A percentile compares a stretch with the other conserved stretches of the same genome.
Evolutionary conservation across 495 filamentous ascomycete genomes (phyloP).

Genomic region (Cercophora samala): DNA sequence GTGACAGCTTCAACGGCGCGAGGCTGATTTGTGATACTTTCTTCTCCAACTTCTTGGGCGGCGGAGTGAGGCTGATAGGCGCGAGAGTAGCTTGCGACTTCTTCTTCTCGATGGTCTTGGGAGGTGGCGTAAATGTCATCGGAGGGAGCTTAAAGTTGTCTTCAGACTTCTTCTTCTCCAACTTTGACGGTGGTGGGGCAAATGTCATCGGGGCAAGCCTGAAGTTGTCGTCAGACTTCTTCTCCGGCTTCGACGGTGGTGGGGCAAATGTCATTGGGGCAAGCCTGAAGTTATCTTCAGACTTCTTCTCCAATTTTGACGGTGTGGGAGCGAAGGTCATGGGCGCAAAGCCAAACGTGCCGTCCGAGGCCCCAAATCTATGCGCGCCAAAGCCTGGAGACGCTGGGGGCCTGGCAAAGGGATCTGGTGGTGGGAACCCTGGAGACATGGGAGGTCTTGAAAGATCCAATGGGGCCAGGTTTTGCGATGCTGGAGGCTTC

Average conservation of each 20-base stretch:
- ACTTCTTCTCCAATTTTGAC: constrained; percentile 17
- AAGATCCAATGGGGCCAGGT: constrained; percentile 13
- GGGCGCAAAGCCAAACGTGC: constrained; percentile 35
- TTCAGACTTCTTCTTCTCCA: constrained; percentile 22
- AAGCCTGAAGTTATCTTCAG: constrained; percentile 18
- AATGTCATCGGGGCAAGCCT: constrained; percentile 37
- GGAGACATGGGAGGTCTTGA: constrained; percentile 32
- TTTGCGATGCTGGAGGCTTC: constrained; percentile 14
- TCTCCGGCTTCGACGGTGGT: too few species aligned
- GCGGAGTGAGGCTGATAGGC: constrained; percentile 13
- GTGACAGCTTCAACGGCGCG: not conserved
- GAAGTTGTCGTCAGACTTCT: constrained; percentile 26
- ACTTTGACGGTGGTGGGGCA: constrained; percentile 14
- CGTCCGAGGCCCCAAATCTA: constrained; percentile 30
- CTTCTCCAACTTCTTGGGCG: constrained; percentile 19
- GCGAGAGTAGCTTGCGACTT: not conserved
- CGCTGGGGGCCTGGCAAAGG: constrained; percentile 22
- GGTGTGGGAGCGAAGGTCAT: constrained; percentile 25
- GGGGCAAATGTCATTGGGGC: not conserved
- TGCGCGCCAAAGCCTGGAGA: constrained; percentile 43
- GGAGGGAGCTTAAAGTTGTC: constrained; percentile 16
- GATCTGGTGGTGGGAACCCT: constrained; percentile 9
- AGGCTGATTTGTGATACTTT: constrained; percentile 18
- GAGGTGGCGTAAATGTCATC: not conserved
- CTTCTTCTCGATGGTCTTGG: not conserved